phyloP scores from a whole-genome alignment of 2,329 filamentous ascomycete genomes.

The Helotiales sp. region DNA sequence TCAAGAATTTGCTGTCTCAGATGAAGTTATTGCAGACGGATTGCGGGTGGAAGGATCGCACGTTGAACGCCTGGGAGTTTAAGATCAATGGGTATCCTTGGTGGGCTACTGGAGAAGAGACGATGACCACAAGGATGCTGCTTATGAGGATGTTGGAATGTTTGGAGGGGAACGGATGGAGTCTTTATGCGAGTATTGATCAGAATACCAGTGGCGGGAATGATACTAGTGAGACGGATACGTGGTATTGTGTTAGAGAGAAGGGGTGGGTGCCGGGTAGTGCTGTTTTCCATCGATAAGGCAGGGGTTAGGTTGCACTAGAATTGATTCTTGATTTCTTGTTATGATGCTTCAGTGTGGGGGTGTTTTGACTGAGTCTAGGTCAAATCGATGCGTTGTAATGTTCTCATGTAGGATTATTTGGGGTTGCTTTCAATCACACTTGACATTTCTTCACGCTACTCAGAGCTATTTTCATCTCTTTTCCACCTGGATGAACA shows the following conservation, averaged over 20 bases:
- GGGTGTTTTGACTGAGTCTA: neutral
- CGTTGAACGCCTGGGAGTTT: constrained; percentile 38
- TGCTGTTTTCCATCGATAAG: constrained; percentile 35
- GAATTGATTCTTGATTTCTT: neutral
- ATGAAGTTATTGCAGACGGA: constrained; percentile 32
- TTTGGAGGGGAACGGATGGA: constrained; percentile 47
- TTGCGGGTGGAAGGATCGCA: constrained; percentile 34
- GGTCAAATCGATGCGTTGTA: neutral
- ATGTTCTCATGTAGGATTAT: no score
- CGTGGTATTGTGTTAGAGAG: constrained; percentile 37
- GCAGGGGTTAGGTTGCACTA: neutral
- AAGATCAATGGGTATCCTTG: constrained; percentile 46
- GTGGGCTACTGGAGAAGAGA: constrained; percentile 43
- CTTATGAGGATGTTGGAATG: constrained; percentile 44
- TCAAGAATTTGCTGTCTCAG: constrained; percentile 29
- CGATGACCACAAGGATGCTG: constrained; percentile 45
- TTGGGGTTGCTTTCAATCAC: neutral
- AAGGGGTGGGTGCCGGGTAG: constrained; percentile 33
- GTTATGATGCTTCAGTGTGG: neutral
- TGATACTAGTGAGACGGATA: constrained; percentile 34
- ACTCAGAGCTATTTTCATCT: no score
- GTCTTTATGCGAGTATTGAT: constrained; percentile 48
- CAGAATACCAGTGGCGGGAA: constrained; percentile 38
- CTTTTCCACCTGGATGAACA: no score
- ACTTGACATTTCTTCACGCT: no score